phyloP scores from a whole-genome alignment of 139 green algal genomes.

The Coelastrella sp. region DNA sequence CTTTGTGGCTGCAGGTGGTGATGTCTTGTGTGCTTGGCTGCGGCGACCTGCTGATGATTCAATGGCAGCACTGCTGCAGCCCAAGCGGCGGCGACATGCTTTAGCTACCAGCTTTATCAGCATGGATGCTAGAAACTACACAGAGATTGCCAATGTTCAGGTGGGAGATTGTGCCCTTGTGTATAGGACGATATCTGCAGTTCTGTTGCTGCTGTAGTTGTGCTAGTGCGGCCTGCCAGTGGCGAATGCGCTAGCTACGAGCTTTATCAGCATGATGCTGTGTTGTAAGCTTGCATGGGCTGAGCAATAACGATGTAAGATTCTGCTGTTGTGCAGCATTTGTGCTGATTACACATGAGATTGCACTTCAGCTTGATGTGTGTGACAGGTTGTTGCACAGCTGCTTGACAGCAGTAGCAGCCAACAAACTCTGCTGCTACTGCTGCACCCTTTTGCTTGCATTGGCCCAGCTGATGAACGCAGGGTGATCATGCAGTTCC shows the following conservation, averaged over 20 bases:
- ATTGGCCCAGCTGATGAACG: neutral
- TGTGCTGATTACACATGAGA: no score
- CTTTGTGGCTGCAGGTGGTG: conserved; percentile 46
- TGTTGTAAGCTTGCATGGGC: no score
- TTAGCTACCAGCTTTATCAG: conserved; percentile 77
- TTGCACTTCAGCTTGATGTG: conserved; percentile 64
- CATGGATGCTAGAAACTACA: conserved; percentile 76
- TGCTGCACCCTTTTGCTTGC: no score
- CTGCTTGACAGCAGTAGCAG: conserved; percentile 66
- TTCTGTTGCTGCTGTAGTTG: no score
- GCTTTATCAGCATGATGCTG: no score
- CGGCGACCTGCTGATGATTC: conserved; percentile 62
- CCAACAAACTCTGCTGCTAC: conserved; percentile 52
- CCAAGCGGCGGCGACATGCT: conserved; percentile 67
- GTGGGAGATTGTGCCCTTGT: conserved; percentile 25
- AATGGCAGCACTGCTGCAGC: conserved; percentile 43
- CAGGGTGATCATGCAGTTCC: conserved; percentile 69
- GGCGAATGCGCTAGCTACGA: no score
- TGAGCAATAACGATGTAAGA: no score
- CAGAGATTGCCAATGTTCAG: conserved; percentile 76
- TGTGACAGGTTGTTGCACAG: conserved; percentile 67
- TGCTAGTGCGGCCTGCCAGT: no score
- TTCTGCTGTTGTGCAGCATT: no score
- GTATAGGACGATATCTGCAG: no score
- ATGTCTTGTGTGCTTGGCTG: conserved; percentile 63